A percentile compares a stretch with the other conserved stretches of the same genome.
Evolutionary conservation across 1,139 yeast species (phyloP).

Genomic region (Citeromyces hawaiiensis): DNA sequence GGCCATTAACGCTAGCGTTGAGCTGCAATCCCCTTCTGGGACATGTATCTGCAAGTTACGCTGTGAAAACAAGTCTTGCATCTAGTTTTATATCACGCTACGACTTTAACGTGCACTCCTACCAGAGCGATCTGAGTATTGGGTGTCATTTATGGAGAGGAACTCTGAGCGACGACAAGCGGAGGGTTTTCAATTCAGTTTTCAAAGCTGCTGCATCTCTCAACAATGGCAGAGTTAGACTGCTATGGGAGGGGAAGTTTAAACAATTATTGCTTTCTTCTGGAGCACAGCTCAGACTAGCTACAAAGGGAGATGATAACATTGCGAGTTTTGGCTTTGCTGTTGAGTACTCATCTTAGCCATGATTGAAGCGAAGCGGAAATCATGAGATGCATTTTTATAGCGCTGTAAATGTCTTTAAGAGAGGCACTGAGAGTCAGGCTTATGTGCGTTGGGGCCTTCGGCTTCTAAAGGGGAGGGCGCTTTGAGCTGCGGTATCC

Average conservation of each 20-base stretch:
- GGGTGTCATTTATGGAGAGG: conserved; percentile 73
- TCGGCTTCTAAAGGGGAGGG: no score
- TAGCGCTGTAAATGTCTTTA: no score
- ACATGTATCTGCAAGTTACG: conserved; percentile 77
- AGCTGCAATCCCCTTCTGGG: conserved; percentile 88
- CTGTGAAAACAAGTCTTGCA: conserved; percentile 66
- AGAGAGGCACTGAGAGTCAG: no score
- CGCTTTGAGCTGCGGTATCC: no score
- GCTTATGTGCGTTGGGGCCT: no score
- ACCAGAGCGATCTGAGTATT: conserved; percentile 72
- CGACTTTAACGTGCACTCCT: conserved; percentile 84
- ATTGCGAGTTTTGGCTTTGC: neutral
- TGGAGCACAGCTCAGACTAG: conserved; percentile 41
- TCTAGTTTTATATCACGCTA: conserved; percentile 77
- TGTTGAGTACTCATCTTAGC: neutral
- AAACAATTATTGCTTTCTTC: conserved; percentile 71
- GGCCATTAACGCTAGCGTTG: conserved; percentile 79
- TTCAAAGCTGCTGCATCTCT: conserved; percentile 65
- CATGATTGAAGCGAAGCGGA: no score
- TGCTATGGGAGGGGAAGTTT: conserved; percentile 83
- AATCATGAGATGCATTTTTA: no score
- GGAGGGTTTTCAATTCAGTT: conserved; percentile 28
- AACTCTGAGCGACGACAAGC: neutral
- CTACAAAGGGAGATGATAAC: neutral
- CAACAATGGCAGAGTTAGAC: conserved; percentile 42